phyloP scores from a whole-genome alignment of 495 filamentous ascomycete species.

The Parathielavia hyrcaniae region DNA sequence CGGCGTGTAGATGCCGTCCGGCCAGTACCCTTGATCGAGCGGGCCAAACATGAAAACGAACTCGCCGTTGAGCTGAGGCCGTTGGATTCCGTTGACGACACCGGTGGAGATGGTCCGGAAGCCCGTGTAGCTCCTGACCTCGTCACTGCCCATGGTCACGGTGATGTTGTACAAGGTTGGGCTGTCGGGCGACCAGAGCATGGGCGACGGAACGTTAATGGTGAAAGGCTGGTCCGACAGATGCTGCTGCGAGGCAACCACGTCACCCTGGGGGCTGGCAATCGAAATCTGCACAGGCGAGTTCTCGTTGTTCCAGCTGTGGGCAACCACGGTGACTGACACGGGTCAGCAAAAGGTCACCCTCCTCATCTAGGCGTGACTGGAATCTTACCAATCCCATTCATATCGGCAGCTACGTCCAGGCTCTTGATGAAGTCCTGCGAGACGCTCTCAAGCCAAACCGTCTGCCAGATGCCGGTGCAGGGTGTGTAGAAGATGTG shows the following conservation, averaged over 20 bases:
- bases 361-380: neutral
- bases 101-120: conserved; percentile 56
- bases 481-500: conserved; percentile 68
- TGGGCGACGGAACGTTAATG: conserved; percentile 45
- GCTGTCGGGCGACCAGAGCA: conserved; percentile 55
- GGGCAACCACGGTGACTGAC: conserved; percentile 48
- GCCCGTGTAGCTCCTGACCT: conserved; percentile 56
- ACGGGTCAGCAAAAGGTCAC: conserved; percentile 12
- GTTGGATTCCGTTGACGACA: conserved; percentile 51
- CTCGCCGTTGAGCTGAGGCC: conserved; percentile 57
- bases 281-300: conserved; percentile 42
- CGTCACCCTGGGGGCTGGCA: conserved; percentile 32
- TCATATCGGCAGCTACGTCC: conserved; percentile 52
- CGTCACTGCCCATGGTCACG: conserved; percentile 50
- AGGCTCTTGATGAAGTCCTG: conserved; percentile 49
- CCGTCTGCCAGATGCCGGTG: conserved; percentile 63
- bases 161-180: conserved; percentile 59
- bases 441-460: conserved; percentile 60
- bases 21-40: conserved; percentile 65
- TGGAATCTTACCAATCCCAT: conserved; percentile 48
- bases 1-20: conserved; percentile 57
- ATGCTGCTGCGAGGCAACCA: conserved; percentile 28
- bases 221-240: conserved; percentile 44
- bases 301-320: conserved; percentile 29
- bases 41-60: conserved; percentile 62